Percentiles rank a stretch among this genome's conserved stretches.
These are phyloP conservation scores for Metschnikowia cubensis DNA, from an alignment of 805 yeast genomes.

Conservation along the genomic window DNA sequence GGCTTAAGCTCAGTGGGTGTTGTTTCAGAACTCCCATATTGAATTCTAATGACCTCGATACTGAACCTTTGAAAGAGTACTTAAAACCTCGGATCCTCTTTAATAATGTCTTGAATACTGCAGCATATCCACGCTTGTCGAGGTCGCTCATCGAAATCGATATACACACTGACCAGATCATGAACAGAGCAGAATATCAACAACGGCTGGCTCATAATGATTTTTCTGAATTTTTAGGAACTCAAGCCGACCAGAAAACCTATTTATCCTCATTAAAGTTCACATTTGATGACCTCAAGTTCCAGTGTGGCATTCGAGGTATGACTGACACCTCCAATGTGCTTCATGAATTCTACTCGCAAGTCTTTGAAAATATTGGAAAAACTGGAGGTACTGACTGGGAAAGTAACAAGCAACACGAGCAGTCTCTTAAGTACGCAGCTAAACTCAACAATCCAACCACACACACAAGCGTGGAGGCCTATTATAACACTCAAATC, in stretches of 20 bases:
- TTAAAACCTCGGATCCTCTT: slow-evolving; percentile 19
- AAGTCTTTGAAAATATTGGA: slow-evolving; percentile 15
- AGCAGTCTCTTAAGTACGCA: slow-evolving; percentile 29
- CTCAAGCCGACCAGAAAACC: slow-evolving; percentile 18
- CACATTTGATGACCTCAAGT: slow-evolving; percentile 55
- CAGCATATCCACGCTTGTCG: slow-evolving; percentile 50
- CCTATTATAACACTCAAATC: slow-evolving; percentile 7
- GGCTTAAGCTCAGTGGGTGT: slow-evolving; percentile 50
- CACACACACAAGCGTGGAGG: slow-evolving; percentile 4
- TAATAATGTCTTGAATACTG: slow-evolving; percentile 28
- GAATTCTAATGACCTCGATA: slow-evolving; percentile 9
- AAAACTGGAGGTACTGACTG: slow-evolving; percentile 12
- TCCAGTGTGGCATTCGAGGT: slow-evolving; percentile 44
- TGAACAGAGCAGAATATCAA: slow-evolving; percentile 46
- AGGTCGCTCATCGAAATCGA: slow-evolving; percentile 70
- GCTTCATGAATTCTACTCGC: slow-evolving; percentile 16
- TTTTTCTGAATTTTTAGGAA: slow-evolving; percentile 35
- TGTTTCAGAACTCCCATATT: slow-evolving; percentile 57
- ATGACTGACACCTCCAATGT: slow-evolving; percentile 15
- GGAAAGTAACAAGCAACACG: slow-evolving; percentile 11
- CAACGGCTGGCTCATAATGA: slow-evolving; percentile 49
- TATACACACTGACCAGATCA: slow-evolving; percentile 53
- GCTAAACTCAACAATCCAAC: slow-evolving; percentile 20
- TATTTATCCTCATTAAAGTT: slow-evolving; percentile 47
- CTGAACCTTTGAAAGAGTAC: slow-evolving; percentile 13